Base-by-base conservation (phyloP, 371 early-diverging fungal species). In the Syncephalastrum racemosum region DNA sequence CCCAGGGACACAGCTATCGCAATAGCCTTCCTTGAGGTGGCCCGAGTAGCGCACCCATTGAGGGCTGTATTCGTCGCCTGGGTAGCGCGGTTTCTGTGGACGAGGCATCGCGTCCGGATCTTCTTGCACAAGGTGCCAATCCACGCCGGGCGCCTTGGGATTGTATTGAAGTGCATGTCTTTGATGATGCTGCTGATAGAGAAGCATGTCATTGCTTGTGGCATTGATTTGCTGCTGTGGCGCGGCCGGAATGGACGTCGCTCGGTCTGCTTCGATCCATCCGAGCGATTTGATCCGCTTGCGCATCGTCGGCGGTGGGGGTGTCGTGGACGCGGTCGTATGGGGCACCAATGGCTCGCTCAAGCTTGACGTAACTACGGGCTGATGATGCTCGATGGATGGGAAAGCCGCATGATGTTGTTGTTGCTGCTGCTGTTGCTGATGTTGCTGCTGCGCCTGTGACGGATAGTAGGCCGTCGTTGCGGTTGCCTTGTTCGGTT, bases 51-150 rank as follows among this genome's bases (percentile, higher is more conserved):
- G 80, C 19, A 94, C 94, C 90, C 89, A 92, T 61, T 83, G 81
- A 0, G 95, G 95, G 15, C 94, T 95, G 65, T 95, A 95, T 53
- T 89, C 62, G 57, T 95, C 95, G 12, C 84, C 89, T 31, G 75
- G 72, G 60, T 82, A 91, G 3, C 90, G 79, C 41, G 82, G 65
- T 41, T 83, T 83, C 56, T 91, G 91, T 41, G 73, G 76, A 46
- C 90, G 79, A 2, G 88, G 79, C 8, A 54, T 46, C 7, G 61
- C 61, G 7, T 51, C 46, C 14, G 58, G 67, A 51, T 71, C 71
- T 12, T 59, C 55, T 12, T 61, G 44, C 3, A 66, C 67, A 8
- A 56, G 66, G 53, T 75, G 75, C 56, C 44, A 40, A 22, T 56
- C 56, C 20, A 46, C 40, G 13, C 41, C 40, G 18, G 27, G 50